Conservation (phyloP, 805 yeast genomes). For the Vanderwaltozyma verrucispora region DNA sequence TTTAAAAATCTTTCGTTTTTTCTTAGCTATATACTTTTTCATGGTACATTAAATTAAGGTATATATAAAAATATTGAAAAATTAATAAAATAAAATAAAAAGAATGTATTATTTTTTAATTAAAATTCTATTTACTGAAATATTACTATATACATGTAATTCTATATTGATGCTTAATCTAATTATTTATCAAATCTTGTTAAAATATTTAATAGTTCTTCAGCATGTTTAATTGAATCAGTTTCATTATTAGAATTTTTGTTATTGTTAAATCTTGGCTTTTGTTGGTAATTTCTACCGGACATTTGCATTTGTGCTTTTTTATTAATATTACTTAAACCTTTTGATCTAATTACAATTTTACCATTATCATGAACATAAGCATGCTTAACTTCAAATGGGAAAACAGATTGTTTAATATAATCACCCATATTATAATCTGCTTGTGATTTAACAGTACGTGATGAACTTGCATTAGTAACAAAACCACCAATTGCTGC, state of each 20-base stretch:
- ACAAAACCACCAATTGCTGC: constrained; percentile 53
- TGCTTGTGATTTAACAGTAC: constrained; percentile 28
- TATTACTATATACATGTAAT: too few species aligned
- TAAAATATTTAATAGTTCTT: constrained; percentile 2
- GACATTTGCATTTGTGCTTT: not conserved
- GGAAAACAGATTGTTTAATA: constrained; percentile 36
- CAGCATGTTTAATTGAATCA: constrained; percentile 2
- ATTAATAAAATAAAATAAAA: too few species aligned
- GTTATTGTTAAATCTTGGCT: not conserved
- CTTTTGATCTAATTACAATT: constrained; percentile 15
- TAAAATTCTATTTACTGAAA: too few species aligned
- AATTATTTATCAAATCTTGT: not conserved
- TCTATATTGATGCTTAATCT: too few species aligned
- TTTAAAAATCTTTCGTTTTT: too few species aligned
- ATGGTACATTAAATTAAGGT: too few species aligned
- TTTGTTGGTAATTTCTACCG: not conserved
- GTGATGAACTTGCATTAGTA: constrained; percentile 27
- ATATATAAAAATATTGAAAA: too few species aligned
- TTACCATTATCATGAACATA: constrained; percentile 31
- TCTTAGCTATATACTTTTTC: too few species aligned
- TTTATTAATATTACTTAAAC: constrained; percentile 2
- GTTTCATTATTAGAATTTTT: not conserved
- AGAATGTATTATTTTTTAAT: too few species aligned
- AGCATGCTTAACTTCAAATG: constrained; percentile 33
- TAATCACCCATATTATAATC: constrained; percentile 30